Conservation (phyloP, 1,284 basidiomycete species). For the Porogramme epimiltina region DNA sequence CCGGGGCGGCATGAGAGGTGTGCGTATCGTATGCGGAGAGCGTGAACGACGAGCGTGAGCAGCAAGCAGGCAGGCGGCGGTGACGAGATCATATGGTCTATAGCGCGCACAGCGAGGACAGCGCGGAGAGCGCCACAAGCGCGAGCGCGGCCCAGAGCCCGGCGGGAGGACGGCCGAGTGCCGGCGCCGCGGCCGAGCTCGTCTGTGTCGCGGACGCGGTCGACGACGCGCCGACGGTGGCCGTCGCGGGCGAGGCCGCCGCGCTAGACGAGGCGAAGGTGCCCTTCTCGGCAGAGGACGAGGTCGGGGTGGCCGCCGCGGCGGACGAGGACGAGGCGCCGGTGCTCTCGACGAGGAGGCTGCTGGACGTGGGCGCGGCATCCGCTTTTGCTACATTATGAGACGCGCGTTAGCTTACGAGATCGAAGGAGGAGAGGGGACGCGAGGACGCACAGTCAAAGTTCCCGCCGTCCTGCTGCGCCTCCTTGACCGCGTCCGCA, state of each 20-base stretch:
- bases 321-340: background rate
- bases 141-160: slow-evolving; percentile 1
- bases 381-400: slow-evolving; percentile 8
- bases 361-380: slow-evolving; percentile 16
- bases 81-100: background rate
- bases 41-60: too few species aligned
- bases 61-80: background rate
- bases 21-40: background rate
- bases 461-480: slow-evolving; percentile 38
- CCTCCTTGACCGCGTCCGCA: slow-evolving; percentile 40
- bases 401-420: background rate
- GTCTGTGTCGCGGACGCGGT: background rate
- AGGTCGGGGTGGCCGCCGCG: background rate
- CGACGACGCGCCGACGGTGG: background rate
- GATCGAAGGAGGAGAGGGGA: background rate
- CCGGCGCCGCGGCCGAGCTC: slow-evolving; percentile 2
- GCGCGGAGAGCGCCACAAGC: slow-evolving; percentile 6
- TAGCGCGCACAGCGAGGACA: slow-evolving; percentile 10
- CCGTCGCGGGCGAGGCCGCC: background rate
- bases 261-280: background rate
- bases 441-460: slow-evolving; percentile 31
- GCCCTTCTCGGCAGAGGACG: background rate
- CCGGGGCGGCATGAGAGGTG: background rate
- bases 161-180: background rate
- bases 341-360: slow-evolving; percentile 11